Evolutionary conservation across 148 eudicot genomes (phyloP), one percentile per base, ranked within the genome.

Genomic region (Amaranthus hypochondriacus): DNA sequence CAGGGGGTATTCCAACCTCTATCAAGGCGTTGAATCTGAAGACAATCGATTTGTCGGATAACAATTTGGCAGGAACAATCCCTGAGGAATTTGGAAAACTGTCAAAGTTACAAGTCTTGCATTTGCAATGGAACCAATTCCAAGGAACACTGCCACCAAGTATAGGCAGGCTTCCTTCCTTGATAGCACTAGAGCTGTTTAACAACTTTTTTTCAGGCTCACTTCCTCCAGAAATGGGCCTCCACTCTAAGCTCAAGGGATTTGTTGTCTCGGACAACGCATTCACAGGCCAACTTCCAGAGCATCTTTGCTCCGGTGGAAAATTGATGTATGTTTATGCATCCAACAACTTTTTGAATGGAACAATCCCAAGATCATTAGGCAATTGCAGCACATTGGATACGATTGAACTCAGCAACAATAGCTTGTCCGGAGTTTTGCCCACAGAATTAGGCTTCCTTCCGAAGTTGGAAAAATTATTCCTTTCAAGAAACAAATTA

Each of bases 221-320:
- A 9, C 69, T 91, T 54, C 97, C 93, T 6, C 79, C 85, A 0
- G 91, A 86, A 6, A 12, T 91, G 4, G 93, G 97, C 50, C 70
- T 80, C 2, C 81, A 87, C 74, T 89, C 93, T 18, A 83, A 74
- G 15, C 86, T 91, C 0, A 82, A 81, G 60, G 76, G 71, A 0
- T 83, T 91, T 2, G 86, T 89, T 80, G 84, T 91, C 52, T 49
- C 79, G 1, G 14, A 70, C 11, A 91, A 91, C 42, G 71, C 74
- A n/a, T 83, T 91, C 72, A 84, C 89, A 2, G 97, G 97, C 51
- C 82, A 52, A 13, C 67, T 91, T 58, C 93, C 93, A 7, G 80
- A 86, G 68, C 78, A 83, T 81, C 80, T 91, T 8, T 91, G 97
- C 63, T 73, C 77, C 1, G 66, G 78, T 2, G 79, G 83, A 47